Conservation (phyloP, 495 filamentous ascomycete genomes). For the Podospora pseudocomata region DNA sequence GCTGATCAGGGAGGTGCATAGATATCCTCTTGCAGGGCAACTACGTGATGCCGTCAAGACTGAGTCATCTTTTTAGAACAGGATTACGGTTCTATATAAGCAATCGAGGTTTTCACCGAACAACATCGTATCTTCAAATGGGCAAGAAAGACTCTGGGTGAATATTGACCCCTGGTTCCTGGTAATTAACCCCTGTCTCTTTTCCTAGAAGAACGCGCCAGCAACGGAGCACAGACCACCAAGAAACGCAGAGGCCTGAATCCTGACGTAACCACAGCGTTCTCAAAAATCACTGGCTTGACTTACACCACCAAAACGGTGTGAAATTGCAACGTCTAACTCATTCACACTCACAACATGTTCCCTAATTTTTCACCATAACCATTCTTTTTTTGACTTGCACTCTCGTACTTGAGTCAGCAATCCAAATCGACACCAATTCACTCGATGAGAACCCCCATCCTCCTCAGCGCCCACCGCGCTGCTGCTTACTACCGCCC, state of each 20-base stretch:
- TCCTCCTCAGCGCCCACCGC: constrained; percentile 11
- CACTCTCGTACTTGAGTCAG: not conserved
- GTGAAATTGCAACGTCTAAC: not conserved
- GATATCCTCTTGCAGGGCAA: not conserved
- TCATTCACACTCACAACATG: not conserved
- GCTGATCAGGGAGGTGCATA: not conserved
- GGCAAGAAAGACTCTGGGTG: not conserved
- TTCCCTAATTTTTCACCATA: not conserved
- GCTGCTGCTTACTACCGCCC: not conserved
- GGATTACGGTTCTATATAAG: not conserved
- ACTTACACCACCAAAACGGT: not conserved
- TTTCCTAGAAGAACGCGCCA: not conserved
- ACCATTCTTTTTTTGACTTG: no score
- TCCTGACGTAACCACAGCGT: constrained; percentile 1
- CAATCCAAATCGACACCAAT: not conserved
- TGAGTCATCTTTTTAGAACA: no score
- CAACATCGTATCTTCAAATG: not conserved
- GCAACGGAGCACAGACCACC: not conserved
- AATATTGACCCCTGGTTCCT: not conserved
- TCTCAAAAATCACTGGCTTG: not conserved
- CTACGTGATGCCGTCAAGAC: not conserved
- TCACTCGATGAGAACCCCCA: not conserved
- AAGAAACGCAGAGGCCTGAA: not conserved
- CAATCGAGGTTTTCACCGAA: not conserved
- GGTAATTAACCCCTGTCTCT: no score